phyloP scores from a whole-genome alignment of 208 protist species.

The Trypanosoma theileri region DNA sequence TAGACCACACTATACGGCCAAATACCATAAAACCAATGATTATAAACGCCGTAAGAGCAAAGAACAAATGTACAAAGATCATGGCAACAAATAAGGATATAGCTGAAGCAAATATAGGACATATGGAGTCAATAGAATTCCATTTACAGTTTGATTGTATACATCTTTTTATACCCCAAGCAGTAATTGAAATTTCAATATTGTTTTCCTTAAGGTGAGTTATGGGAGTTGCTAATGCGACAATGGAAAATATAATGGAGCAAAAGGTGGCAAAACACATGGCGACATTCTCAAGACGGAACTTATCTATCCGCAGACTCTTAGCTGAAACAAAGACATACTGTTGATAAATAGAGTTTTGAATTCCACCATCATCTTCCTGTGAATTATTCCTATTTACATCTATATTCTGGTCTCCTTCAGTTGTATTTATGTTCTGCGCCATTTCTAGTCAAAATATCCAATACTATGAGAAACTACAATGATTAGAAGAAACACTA shows the following conservation, averaged over 20 bases:
- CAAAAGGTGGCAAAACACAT: conserved; percentile 24
- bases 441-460: too few relatives aligned
- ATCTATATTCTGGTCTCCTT: too few relatives aligned
- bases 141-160: conserved; percentile 5
- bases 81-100: conserved; percentile 23
- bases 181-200: conserved; percentile 24
- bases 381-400: too few relatives aligned
- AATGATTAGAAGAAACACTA: not conserved
- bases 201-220: conserved; percentile 12
- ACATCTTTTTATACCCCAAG: conserved; percentile 15
- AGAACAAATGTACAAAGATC: conserved; percentile 23
- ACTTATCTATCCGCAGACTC: conserved; percentile 29
- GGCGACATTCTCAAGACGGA: conserved; percentile 36
- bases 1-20: conserved; percentile 33
- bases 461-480: not conserved
- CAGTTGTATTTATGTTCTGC: too few relatives aligned
- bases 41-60: conserved; percentile 22
- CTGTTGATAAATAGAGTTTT: too few relatives aligned
- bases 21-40: conserved; percentile 23
- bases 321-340: too few relatives aligned
- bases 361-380: too few relatives aligned
- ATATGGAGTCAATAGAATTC: conserved; percentile 27
- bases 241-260: conserved; percentile 27
- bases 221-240: conserved; percentile 25
- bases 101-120: conserved; percentile 18